These are phyloP conservation scores for Alliaria petiolata DNA, from an alignment of 345 rosid species.

Conservation along the genomic window DNA sequence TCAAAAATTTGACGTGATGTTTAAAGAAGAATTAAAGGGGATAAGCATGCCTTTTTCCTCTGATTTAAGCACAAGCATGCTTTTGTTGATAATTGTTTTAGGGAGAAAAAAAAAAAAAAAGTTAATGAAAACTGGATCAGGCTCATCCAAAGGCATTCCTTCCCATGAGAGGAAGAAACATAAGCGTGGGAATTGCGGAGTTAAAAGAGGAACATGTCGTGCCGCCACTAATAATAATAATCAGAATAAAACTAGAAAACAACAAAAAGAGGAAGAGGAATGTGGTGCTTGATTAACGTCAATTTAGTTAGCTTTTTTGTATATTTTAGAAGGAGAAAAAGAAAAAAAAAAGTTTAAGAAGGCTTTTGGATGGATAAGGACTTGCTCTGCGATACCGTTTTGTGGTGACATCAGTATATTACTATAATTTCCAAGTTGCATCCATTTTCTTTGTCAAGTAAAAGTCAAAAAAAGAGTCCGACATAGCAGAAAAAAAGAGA, in stretches of 20 bases:
- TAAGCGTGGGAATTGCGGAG: slow-evolving; percentile 22
- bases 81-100: neutral
- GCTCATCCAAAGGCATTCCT: slow-evolving; percentile 1
- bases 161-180: slow-evolving; percentile 23
- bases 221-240: neutral
- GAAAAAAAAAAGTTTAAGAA: neutral
- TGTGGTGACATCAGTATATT: neutral
- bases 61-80: slow-evolving; percentile 4
- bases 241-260: neutral
- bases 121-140: neutral
- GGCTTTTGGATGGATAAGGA: slow-evolving; percentile 29
- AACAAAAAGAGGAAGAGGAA: neutral
- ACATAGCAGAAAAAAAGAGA: slow-evolving; percentile 1
- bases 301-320: neutral
- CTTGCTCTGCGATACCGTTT: neutral
- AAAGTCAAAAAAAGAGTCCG: slow-evolving; percentile 37
- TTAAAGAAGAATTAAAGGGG: neutral
- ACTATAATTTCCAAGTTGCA: slow-evolving; percentile 6
- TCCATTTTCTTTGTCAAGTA: slow-evolving; percentile 4
- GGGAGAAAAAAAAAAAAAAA: neutral
- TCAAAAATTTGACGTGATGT: neutral
- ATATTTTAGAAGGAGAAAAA: neutral
- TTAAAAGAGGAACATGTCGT: slow-evolving; percentile 13
- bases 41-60: slow-evolving; percentile 1
- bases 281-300: slow-evolving; percentile 3